phyloP scores from a whole-genome alignment of 176 grass and related monocot genomes.

The Coix lacrymajobi region DNA sequence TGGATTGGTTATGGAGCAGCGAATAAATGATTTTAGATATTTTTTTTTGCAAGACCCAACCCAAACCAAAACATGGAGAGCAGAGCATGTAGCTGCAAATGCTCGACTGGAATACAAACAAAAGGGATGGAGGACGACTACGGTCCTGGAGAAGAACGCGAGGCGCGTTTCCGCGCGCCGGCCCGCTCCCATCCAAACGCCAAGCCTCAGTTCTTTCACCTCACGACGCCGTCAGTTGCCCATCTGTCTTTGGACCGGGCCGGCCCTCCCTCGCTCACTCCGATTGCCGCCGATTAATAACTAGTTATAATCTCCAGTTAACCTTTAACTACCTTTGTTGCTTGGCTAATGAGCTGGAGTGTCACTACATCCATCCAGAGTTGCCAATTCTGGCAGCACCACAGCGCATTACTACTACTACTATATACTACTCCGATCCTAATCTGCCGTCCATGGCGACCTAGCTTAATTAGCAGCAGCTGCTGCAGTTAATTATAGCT shows the following conservation, averaged over 20 bases:
- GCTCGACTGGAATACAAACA: neutral
- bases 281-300: conserved; percentile 3
- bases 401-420: neutral
- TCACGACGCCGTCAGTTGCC: neutral
- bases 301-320: neutral
- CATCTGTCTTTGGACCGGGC: too few species aligned
- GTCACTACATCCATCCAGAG: neutral
- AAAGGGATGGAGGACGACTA: neutral
- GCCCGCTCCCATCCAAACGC: conserved; percentile 13
- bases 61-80: neutral
- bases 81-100: neutral
- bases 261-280: neutral
- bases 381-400: neutral
- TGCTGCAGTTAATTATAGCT: neutral
- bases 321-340: neutral
- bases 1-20: too few species aligned
- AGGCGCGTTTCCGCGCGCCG: neutral
- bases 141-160: neutral
- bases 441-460: neutral
- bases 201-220: conserved; percentile 33
- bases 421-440: neutral
- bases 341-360: neutral
- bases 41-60: too few species aligned
- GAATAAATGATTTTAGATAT: too few species aligned
- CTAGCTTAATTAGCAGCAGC: neutral